Base-by-base conservation (phyloP, 208 protist species). In the Wallacemonas rigidus region DNA sequence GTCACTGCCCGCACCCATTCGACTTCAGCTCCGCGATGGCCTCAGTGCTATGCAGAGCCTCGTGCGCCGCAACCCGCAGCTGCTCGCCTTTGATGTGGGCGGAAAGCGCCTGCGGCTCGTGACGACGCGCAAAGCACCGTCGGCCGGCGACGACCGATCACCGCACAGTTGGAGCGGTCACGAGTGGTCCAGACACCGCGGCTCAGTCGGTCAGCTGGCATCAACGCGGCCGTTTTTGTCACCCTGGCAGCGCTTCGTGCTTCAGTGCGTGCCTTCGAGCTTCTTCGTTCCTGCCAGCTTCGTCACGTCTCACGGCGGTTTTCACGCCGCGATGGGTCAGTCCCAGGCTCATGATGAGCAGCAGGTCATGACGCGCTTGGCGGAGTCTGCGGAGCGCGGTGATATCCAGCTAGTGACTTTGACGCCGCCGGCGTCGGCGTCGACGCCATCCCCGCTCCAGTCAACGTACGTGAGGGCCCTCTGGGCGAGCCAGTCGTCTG, bases 271-370 rank as follows among this genome's bases (percentile, higher is more conserved):
- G 5, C 75, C 75, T 2, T 53, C 55, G 11, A 76, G 68, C 11
- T 80, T 80, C 51, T 75, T 64, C 17, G 70, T 80, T 1, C 75
- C 75, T 2, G 26, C 69, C 48, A 35, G 44, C 1, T 62, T 63
- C 63, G 14, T 78, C n/a, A 4, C 65, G 57, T 11, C 41, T 15
- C 56, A 72, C 2, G n/a, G 15, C 26, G 12, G 15, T 11, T 75
- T 75, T 62, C 38, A n/a, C 1, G 44, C 0, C 6, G 54, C 41
- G 26, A 26, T 26, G 26, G 26, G 26, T 26, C 26, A 26, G 26
- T 26, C 26, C 26, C 26, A 26, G 26, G 26, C 26, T 26, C 26
- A 26, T 26, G 26, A 26, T 26, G 26, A 26, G 26, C 26, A 26
- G 26, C 26, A 26, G 26, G 26, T 26, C 26, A 26, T 26, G 26